Evolutionary conservation across 2,329 filamentous ascomycete species (phyloP), one percentile per base, ranked within the genome.

Genomic region (Penicillium fuscoglaucum): DNA sequence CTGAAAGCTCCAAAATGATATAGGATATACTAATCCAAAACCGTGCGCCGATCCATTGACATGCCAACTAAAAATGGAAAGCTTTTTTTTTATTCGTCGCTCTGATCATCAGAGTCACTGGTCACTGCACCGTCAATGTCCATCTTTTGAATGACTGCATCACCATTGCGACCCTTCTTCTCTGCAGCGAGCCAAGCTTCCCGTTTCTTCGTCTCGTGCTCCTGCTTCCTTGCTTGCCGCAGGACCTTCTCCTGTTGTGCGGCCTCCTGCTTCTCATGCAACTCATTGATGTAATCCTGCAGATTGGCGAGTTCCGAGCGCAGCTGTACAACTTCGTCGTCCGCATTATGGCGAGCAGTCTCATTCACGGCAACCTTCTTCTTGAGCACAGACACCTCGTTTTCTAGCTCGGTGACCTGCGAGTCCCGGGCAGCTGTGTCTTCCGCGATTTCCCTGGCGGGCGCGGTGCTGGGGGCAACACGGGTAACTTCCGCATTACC

Each of bases 101-200:
- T 72, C 56, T 71, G 70, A 55, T 75, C 73, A 65, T 76, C 72
- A 7, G 67, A 67, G 43, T 72, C 71, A 49, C 73, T 73, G n/a
- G 70, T 72, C 55, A 72, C 57, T 37, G 58, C 64, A 9, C 60
- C 66, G 45, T 76, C 73, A 33, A 68, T 60, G 47, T 77, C 76
- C 71, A 78, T 74, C 57, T 71, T 68, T 40, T 71, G 70, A 46
- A 79, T 64, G n/a, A 66, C 67, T 6, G 66, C 66, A 65, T 78
- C 76, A 1, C 76, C 75, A 62, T 77, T 78, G 56, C 68, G 68
- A 28, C 77, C 77, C 57, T 72, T 74, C 60, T 75, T 79, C 60
- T 79, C 77, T 4, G 76, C 77, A 24, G 75, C 72, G 61, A 79
- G 76, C 72, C 77, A 80, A 24, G 75, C 75, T 63, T 79, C 70